Conservation (phyloP, 2,329 filamentous ascomycete species). For the Xylariaceae sp. region DNA sequence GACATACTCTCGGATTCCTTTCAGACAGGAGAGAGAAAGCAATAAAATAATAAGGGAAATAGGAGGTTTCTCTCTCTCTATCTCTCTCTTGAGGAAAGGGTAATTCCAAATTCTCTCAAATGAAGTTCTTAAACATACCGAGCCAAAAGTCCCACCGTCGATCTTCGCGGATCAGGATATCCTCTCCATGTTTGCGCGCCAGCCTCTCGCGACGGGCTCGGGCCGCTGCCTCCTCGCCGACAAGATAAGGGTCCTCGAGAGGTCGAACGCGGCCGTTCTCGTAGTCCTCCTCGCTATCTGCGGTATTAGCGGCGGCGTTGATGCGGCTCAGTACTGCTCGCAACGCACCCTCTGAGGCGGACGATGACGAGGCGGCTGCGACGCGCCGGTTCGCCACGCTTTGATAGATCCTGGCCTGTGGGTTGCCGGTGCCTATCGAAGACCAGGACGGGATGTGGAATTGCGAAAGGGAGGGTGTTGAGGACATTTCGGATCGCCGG, state of each 20-base stretch:
- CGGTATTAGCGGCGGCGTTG: slow-evolving; percentile 23
- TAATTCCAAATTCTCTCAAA: background rate
- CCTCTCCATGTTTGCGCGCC: slow-evolving; percentile 61
- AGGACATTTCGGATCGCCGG: slow-evolving; percentile 46
- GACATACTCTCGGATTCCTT: no score
- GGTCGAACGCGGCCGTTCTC: slow-evolving; percentile 52
- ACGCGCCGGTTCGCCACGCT: slow-evolving; percentile 69
- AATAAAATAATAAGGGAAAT: background rate
- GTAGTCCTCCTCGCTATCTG: slow-evolving; percentile 28
- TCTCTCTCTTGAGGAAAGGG: no score
- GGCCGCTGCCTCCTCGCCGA: slow-evolving; percentile 69
- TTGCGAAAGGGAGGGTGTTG: slow-evolving; percentile 49
- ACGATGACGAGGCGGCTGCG: slow-evolving; percentile 47
- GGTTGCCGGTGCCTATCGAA: slow-evolving; percentile 52
- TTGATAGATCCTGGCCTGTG: slow-evolving; percentile 66
- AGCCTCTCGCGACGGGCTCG: slow-evolving; percentile 63
- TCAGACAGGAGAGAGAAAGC: background rate
- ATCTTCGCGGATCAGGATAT: slow-evolving; percentile 63
- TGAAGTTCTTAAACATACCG: slow-evolving; percentile 51
- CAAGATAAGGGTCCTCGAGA: slow-evolving; percentile 71
- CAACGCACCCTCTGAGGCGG: slow-evolving; percentile 35
- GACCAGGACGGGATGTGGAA: slow-evolving; percentile 69
- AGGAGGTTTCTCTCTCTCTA: no score
- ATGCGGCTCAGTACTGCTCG: slow-evolving; percentile 37
- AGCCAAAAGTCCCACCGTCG: slow-evolving; percentile 67